Conservation (phyloP, 768 basidiomycete genomes). For the Russula ochroleuca region DNA sequence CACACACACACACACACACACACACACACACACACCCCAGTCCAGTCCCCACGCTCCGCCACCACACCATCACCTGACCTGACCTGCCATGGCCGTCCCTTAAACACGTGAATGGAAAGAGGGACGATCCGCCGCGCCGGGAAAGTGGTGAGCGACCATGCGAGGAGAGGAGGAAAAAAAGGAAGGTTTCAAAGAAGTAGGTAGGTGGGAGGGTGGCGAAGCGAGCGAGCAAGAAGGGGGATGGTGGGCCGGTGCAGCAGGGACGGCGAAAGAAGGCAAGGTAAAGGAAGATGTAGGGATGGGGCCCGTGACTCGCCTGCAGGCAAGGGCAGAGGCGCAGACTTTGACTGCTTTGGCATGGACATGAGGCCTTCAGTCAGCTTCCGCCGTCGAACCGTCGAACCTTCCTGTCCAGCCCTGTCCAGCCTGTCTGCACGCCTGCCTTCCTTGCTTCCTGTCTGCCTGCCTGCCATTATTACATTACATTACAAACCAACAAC, state of each 20-base stretch:
- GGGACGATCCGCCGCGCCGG: too few relatives aligned
- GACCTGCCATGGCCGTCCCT: too few relatives aligned
- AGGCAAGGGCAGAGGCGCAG: slow-evolving; percentile 9
- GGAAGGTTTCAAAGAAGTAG: too few relatives aligned
- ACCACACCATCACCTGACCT: not conserved
- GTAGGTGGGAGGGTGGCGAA: not conserved
- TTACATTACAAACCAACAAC: not conserved
- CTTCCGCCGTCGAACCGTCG: slow-evolving; percentile 5
- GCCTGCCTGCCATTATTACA: not conserved
- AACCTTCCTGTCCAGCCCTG: slow-evolving; percentile 10
- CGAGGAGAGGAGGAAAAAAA: not conserved
- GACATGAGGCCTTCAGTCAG: slow-evolving; percentile 1
- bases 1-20: not conserved
- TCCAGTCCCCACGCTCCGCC: not conserved
- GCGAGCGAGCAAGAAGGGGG: too few relatives aligned
- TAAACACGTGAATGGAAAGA: too few relatives aligned
- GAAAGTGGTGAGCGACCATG: too few relatives aligned
- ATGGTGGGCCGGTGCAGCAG: not conserved
- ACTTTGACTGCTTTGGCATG: slow-evolving; percentile 14
- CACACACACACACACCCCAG: too few relatives aligned
- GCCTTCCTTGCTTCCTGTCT: not conserved
- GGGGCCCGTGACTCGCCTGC: slow-evolving; percentile 18
- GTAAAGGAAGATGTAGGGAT: not conserved
- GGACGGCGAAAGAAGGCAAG: not conserved
- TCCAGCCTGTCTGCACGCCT: not conserved